These are phyloP conservation scores for Saprolegnia diclina DNA, from an alignment of 352 stramenopile genomes.

Conservation along the genomic window DNA sequence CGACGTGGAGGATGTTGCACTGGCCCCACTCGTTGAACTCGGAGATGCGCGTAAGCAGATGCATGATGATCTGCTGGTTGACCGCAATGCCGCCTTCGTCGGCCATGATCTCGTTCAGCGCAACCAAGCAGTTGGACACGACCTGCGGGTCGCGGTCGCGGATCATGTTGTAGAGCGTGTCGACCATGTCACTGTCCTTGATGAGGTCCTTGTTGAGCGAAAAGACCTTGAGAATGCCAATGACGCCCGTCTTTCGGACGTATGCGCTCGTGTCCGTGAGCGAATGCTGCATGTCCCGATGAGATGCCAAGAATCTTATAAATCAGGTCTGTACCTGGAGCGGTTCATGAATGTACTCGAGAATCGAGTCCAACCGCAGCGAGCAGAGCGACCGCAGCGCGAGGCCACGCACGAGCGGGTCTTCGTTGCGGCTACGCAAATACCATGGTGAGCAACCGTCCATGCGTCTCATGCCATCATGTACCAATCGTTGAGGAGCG, in stretches of 20 bases:
- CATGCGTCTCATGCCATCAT: constrained; percentile 5
- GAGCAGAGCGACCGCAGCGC: constrained; percentile 95
- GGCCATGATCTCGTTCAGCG: constrained; percentile 97
- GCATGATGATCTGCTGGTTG: constrained; percentile 96
- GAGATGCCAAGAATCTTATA: background rate
- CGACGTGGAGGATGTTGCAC: constrained; percentile 93
- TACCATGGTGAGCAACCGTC: background rate
- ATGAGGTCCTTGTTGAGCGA: constrained; percentile 89
- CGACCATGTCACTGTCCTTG: constrained; percentile 92
- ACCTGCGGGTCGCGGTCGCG: constrained; percentile 96
- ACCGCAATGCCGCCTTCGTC: constrained; percentile 96
- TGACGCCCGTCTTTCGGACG: constrained; percentile 98
- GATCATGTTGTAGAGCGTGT: constrained; percentile 99
- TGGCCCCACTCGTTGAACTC: constrained; percentile 99
- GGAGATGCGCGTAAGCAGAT: constrained; percentile 96
- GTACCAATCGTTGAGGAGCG: constrained; percentile 97
- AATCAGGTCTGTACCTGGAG: constrained; percentile 33
- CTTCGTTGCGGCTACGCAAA: constrained; percentile 84
- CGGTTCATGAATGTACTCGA: constrained; percentile 97
- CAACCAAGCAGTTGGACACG: constrained; percentile 95
- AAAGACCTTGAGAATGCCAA: constrained; percentile 98
- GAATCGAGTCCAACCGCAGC: constrained; percentile 94
- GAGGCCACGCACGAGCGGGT: constrained; percentile 98
- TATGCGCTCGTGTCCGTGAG: constrained; percentile 96
- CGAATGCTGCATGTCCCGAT: constrained; percentile 50